phyloP scores from a whole-genome alignment of 176 grass and related monocot genomes.

The Urochloa ruziziensis region DNA sequence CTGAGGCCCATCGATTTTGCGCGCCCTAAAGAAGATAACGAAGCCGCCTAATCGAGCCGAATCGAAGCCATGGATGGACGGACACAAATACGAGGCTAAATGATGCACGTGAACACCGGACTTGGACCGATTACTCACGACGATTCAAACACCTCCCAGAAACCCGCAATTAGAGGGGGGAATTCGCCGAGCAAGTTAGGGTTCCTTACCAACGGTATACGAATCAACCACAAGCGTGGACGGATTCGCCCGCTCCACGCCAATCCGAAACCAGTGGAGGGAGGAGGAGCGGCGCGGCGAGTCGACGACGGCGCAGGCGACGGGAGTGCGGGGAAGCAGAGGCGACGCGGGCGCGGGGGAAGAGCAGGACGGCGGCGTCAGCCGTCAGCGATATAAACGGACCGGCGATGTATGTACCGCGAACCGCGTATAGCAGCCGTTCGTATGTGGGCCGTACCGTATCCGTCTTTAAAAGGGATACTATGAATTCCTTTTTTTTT shows the following conservation, averaged over 20 bases:
- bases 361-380: background rate
- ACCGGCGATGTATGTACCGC: background rate
- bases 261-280: background rate
- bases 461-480: background rate
- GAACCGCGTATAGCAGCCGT: too few species aligned
- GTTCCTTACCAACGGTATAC: background rate
- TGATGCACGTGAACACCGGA: background rate
- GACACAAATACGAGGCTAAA: background rate
- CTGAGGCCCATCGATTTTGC: background rate
- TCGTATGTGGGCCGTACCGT: too few species aligned
- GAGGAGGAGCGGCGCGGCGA: background rate
- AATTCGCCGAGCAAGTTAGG: background rate
- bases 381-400: background rate
- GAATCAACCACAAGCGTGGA: background rate
- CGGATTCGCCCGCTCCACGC: background rate
- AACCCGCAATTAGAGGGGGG: background rate
- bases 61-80: background rate
- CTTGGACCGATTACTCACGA: too few species aligned
- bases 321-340: background rate
- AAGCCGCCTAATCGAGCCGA: background rate
- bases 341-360: background rate
- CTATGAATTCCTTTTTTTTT: background rate
- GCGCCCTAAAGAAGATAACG: background rate
- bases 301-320: background rate
- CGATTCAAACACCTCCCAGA: too few species aligned